Conservation (phyloP, 176 grass and related monocot genomes). For the Oryza punctata region DNA sequence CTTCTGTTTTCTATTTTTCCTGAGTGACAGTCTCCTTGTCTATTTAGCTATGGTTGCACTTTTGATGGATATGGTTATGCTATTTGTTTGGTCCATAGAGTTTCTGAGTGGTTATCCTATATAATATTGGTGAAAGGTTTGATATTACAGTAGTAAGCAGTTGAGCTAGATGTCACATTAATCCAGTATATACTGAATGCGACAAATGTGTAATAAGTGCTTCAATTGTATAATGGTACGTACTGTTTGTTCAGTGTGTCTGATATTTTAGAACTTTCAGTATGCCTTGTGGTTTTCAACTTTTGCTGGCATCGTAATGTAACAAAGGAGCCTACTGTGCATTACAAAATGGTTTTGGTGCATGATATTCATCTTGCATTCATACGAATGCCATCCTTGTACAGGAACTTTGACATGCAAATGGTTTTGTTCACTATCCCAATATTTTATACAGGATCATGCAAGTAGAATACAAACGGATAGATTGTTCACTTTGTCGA, state of each 20-base stretch:
- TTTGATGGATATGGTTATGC: not conserved
- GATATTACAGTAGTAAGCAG: too few species aligned
- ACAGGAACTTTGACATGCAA: not conserved
- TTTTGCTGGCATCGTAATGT: not conserved
- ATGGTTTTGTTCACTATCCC: not conserved
- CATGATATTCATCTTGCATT: not conserved
- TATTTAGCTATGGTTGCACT: not conserved
- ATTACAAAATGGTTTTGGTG: not conserved
- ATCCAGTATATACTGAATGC: not conserved
- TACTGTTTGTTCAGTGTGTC: not conserved
- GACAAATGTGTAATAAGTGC: not conserved
- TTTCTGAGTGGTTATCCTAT: not conserved
- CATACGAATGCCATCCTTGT: not conserved
- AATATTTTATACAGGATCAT: not conserved
- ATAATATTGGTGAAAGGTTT: too few species aligned
- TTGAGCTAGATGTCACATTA: not conserved
- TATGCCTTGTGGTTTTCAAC: not conserved
- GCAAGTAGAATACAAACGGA: fast-evolving
- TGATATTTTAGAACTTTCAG: not conserved
- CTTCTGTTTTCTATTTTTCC: not conserved
- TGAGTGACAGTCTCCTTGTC: not conserved
- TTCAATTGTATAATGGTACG: not conserved
- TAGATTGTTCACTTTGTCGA: not conserved
- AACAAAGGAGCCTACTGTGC: not conserved
- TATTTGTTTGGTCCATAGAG: not conserved